Conservation (phyloP, 225 moss, liverwort and hornwort genomes). For the Rhytidiadelphus loreus region DNA sequence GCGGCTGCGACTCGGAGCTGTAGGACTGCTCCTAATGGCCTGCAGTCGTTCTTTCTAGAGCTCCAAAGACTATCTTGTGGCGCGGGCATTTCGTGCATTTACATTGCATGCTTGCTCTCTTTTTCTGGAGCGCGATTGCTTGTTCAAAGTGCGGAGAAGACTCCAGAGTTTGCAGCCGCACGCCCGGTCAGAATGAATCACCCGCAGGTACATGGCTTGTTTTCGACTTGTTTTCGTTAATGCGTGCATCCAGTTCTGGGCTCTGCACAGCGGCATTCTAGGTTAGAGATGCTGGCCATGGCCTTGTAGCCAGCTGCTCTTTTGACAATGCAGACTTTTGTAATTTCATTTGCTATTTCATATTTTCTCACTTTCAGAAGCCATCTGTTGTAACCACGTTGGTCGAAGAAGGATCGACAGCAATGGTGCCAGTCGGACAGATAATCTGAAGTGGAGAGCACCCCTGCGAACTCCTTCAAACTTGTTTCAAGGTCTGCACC, state of each 20-base stretch:
- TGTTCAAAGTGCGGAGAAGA: not conserved
- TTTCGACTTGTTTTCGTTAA: not conserved
- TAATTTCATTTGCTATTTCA: not conserved
- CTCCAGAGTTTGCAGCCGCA: not conserved
- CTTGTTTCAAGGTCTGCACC: conserved; percentile 1
- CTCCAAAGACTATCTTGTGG: not conserved
- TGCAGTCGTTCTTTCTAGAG: not conserved
- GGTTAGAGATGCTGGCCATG: not conserved
- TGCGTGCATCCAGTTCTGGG: not conserved
- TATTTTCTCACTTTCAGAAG: not conserved
- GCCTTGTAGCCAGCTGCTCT: not conserved
- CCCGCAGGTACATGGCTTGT: not conserved
- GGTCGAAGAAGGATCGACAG: conserved; percentile 20
- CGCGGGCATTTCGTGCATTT: not conserved
- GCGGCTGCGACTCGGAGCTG: not conserved
- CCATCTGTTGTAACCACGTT: not conserved
- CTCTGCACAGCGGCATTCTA: not conserved
- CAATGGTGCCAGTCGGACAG: not conserved
- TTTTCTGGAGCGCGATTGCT: not conserved
- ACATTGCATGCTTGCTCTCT: not conserved
- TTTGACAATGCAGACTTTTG: not conserved
- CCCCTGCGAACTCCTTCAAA: not conserved
- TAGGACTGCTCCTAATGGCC: not conserved
- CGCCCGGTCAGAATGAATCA: not conserved
- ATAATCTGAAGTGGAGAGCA: conserved; percentile 12